Conservation (phyloP, 352 stramenopile species). For the Pythium scleroteichum region DNA sequence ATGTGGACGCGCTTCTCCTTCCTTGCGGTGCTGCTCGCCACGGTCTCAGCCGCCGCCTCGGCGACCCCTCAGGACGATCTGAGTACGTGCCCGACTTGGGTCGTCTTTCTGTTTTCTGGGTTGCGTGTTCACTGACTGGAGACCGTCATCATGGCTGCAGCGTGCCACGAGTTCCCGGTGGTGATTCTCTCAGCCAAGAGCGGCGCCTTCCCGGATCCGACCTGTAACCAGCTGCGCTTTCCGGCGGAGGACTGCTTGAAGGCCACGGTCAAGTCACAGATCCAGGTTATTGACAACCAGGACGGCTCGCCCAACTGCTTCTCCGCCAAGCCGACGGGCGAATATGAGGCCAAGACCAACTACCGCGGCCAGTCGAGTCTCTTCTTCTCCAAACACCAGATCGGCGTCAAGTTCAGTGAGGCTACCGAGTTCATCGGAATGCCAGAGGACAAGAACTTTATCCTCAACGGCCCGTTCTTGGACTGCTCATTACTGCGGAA, state of each 20-base stretch:
- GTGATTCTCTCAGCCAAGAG: conserved; percentile 61
- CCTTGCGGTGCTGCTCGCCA: conserved; percentile 20
- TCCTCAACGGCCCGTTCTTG: conserved; percentile 76
- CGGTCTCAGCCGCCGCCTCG: background rate
- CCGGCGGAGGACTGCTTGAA: conserved; percentile 74
- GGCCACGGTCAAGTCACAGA: conserved; percentile 38
- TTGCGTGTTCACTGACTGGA: background rate
- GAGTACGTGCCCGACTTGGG: conserved; percentile 9
- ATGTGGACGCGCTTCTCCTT: conserved; percentile 30
- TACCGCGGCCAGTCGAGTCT: conserved; percentile 81
- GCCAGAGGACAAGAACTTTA: conserved; percentile 62
- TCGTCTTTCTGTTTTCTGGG: background rate
- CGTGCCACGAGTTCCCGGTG: conserved; percentile 69
- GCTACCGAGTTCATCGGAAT: conserved; percentile 51
- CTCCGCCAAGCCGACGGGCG: conserved; percentile 36
- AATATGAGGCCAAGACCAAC: conserved; percentile 57
- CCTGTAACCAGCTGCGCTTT: conserved; percentile 71
- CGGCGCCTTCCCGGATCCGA: conserved; percentile 59
- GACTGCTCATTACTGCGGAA: conserved; percentile 76
- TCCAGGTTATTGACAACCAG: conserved; percentile 67
- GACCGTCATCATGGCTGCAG: conserved; percentile 14
- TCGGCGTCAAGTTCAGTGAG: conserved; percentile 64
- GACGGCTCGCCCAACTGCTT: conserved; percentile 63
- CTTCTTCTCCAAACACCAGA: conserved; percentile 78
- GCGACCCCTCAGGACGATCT: background rate